phyloP scores from a whole-genome alignment of 2,329 filamentous ascomycete species.

The Pseudomassariella vexata region DNA sequence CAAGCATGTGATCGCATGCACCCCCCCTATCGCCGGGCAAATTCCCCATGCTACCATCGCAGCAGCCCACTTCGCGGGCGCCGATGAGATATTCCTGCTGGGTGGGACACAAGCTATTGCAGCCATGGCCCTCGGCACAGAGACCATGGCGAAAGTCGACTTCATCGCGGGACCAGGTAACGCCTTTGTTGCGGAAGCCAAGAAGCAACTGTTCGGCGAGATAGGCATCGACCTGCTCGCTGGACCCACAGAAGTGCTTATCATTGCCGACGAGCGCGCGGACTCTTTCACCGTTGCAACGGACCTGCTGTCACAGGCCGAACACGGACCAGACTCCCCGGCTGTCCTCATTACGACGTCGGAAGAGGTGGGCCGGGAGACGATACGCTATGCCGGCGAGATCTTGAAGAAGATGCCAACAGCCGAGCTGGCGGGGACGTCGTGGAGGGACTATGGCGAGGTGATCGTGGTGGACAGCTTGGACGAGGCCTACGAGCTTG shows the following conservation, averaged over 20 bases:
- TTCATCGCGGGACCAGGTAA: conserved; percentile 50
- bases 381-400: conserved; percentile 29
- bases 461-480: conserved; percentile 35
- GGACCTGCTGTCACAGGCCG: conserved; percentile 41
- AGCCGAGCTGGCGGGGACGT: conserved; percentile 32
- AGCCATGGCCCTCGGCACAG: conserved; percentile 45
- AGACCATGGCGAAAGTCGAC: conserved; percentile 41
- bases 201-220: conserved; percentile 45
- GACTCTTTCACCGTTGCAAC: conserved; percentile 39
- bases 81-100: conserved; percentile 44
- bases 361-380: conserved; percentile 28
- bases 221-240: conserved; percentile 50
- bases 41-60: conserved; percentile 43
- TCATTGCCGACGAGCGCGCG: conserved; percentile 41
- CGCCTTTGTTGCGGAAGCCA: conserved; percentile 48
- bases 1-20: conserved; percentile 42
- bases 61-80: conserved; percentile 42
- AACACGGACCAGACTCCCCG: conserved; percentile 46
- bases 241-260: conserved; percentile 46
- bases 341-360: conserved; percentile 44
- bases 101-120: conserved; percentile 48
- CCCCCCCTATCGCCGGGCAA: conserved; percentile 42
- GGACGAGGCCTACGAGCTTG: conserved; percentile 38
- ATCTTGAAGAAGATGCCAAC: conserved; percentile 36
- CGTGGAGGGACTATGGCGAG: conserved; percentile 41